A percentile compares a stretch with the other conserved stretches of the same genome.
These are phyloP conservation scores for Trypanosoma vivax DNA, from an alignment of 208 protist species.

Conservation along the genomic window DNA sequence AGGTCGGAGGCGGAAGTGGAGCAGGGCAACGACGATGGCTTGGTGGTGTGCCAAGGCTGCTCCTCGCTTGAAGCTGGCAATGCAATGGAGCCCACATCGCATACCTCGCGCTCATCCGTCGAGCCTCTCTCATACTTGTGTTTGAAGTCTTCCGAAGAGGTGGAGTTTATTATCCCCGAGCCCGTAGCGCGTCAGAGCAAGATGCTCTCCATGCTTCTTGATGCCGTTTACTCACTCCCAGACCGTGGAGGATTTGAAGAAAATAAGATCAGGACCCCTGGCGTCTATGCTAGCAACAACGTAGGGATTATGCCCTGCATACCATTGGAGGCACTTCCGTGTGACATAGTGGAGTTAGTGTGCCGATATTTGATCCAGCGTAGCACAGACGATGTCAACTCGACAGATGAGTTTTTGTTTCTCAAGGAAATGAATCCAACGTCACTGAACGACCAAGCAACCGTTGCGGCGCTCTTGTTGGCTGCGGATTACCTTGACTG, in stretches of 20 bases:
- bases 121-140: constrained; percentile 39
- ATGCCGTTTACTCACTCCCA: constrained; percentile 25
- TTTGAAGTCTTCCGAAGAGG: constrained; percentile 31
- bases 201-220: constrained; percentile 47
- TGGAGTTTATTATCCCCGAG: constrained; percentile 50
- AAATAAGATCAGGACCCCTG: neutral
- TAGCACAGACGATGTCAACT: constrained; percentile 11
- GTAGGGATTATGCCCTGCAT: constrained; percentile 21
- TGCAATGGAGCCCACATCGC: no score
- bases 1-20: no score
- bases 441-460: constrained; percentile 19
- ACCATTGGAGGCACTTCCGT: constrained; percentile 7
- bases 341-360: constrained; percentile 14
- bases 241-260: constrained; percentile 18
- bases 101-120: neutral
- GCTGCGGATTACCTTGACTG: constrained; percentile 30
- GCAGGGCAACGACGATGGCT: no score
- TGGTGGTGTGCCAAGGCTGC: no score
- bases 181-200: constrained; percentile 40
- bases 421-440: constrained; percentile 17
- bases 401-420: constrained; percentile 18
- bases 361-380: constrained; percentile 22
- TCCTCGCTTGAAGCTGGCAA: no score
- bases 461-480: constrained; percentile 18
- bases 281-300: constrained; percentile 10